phyloP scores from a whole-genome alignment of 2,329 filamentous ascomycete species.

The Colletotrichum nymphaeae region DNA sequence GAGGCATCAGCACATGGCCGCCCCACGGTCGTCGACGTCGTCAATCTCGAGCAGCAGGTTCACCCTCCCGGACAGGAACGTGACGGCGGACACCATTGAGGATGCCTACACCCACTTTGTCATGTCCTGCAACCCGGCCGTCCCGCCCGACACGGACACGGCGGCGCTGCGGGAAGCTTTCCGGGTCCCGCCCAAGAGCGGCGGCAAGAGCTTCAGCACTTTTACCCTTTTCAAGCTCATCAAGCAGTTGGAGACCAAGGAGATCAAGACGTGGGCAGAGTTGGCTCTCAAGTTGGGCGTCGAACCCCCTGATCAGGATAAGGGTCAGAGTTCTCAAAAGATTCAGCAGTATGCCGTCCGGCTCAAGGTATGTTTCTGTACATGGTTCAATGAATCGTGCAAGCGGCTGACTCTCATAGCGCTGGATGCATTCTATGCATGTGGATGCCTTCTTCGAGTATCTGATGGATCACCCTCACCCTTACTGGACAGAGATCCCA shows the following conservation, averaged over 20 bases:
- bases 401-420: constrained; percentile 56
- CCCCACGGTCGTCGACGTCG: neutral
- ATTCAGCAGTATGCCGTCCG: constrained; percentile 95
- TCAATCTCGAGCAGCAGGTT: neutral
- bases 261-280: constrained; percentile 94
- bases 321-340: constrained; percentile 91
- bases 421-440: constrained; percentile 98
- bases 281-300: constrained; percentile 89
- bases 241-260: constrained; percentile 79
- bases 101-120: constrained; percentile 88
- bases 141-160: constrained; percentile 77
- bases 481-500: constrained; percentile 84
- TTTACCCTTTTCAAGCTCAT: constrained; percentile 84
- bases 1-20: constrained; percentile 10
- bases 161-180: constrained; percentile 80
- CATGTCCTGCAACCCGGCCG: constrained; percentile 88
- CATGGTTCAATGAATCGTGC: neutral
- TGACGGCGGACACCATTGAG: constrained; percentile 79
- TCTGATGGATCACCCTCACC: constrained; percentile 79
- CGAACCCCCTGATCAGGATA: constrained; percentile 82
- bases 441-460: constrained; percentile 96
- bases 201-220: constrained; percentile 86
- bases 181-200: constrained; percentile 83
- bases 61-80: constrained; percentile 73
- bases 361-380: constrained; percentile 73